Evolutionary conservation across 2,329 filamentous ascomycete species (phyloP).

Genomic region (Botrytis fragariae): DNA sequence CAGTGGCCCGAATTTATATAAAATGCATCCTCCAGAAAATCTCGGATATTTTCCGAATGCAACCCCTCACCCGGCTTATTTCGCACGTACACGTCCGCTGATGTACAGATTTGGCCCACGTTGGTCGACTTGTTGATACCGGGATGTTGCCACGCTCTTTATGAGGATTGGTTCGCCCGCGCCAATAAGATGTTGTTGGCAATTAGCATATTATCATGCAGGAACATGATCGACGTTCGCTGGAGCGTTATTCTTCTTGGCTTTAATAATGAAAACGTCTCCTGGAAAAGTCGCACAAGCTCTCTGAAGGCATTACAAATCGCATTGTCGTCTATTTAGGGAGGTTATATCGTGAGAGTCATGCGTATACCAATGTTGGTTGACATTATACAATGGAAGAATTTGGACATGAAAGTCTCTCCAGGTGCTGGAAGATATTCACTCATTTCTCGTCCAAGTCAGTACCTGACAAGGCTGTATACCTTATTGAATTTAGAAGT

Average conservation of each 20-base stretch:
- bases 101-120: neutral
- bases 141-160: conserved; percentile 15
- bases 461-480: neutral
- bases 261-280: neutral
- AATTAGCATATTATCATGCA: conserved; percentile 13
- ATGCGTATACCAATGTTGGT: neutral
- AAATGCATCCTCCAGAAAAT: neutral
- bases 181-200: neutral
- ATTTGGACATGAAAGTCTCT: neutral
- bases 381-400: neutral
- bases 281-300: neutral
- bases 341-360: neutral
- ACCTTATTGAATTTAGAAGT: neutral
- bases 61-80: conserved; percentile 1
- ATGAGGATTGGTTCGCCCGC: conserved; percentile 4
- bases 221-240: neutral
- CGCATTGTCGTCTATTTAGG: neutral
- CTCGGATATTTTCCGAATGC: neutral
- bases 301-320: neutral
- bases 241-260: neutral
- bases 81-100: conserved; percentile 13
- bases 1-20: neutral
- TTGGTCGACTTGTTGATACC: conserved; percentile 1
- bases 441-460: neutral
- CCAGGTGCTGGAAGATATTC: neutral